Evolutionary conservation across 78 protist species (phyloP), one percentile per base, ranked within the genome.

Genomic region (Dictyostelium intermedium): DNA sequence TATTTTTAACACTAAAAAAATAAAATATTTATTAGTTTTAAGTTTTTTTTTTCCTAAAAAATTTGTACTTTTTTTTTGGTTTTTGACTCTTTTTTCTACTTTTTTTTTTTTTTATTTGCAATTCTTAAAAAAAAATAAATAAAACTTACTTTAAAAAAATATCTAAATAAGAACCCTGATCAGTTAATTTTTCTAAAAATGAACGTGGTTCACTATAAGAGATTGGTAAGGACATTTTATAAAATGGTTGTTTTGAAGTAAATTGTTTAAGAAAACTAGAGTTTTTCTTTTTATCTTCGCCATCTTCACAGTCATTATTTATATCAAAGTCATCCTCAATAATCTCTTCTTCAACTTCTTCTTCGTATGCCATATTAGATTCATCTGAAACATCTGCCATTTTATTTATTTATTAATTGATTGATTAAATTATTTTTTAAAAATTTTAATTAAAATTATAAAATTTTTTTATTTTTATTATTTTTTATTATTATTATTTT

Each of bases 141-240:
- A 11, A 37, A 11, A 80, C 74, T 37, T 89, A 89, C 94, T 80
- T 63, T 81, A 89, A 53, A 80, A 89, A 81, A 20, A 89, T 76
- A 25, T 89, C 94, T 7, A 89, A 35, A 47, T 47, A 80, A 30
- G 25, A 30, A n/a, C 94, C 94, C 56, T 80, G 73, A 72, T 89
- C 94, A 27, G 94, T 80, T 25, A 89, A 80, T 80, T 89, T 89
- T 37, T 89, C 94, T 5, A 89, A 45, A 2, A 89, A 50, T 30
- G 94, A 89, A 27, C 94, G 32, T 41, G 94, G 87, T n/a, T 89
- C 94, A 9, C 53, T 43, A n/a, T 79, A 89, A 23, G 32, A 47
- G 16, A 89, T 89, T 25, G 86, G 86, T n/a, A 89, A 63, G 5
- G 86, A 79, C 93, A 87, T 87, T 79, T 63, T 76, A 60, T 86